Base-by-base conservation (phyloP, 1,284 basidiomycete species). In the Naganishia albida region DNA sequence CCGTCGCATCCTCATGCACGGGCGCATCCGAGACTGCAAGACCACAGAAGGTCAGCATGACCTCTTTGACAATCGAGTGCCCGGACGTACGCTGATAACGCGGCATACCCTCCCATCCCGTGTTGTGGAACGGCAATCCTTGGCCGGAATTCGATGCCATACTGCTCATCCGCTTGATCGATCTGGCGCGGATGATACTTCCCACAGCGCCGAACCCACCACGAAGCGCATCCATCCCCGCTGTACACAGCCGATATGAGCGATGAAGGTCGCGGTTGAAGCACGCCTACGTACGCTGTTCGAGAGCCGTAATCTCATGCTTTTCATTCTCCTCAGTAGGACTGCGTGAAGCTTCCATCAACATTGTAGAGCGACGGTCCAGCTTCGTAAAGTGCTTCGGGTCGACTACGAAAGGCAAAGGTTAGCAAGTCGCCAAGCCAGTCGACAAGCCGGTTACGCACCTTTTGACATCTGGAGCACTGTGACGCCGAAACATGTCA, bases 391-490 rank as follows among this genome's bases (percentile, higher is more conserved):
- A 83, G 64, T 87, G 80, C 30, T 80, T 82, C 3, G 91, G 91
- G 74, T 93, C 91, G 70, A 93, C 84, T 79, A 93, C 93, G 76
- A 89, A 92, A 83, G 3, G 34, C 34, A 94, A 87, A 79, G 93
- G 1, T 16, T 13, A 38, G 28, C 34, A 42, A 34, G 25, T 28
- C 2, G 38, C 20, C 20, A n/a, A n/a, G n/a, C n/a, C n/a, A n/a
- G n/a, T n/a, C n/a, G n/a, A n/a, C n/a, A n/a, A n/a, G n/a, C n/a
- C n/a, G n/a, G n/a, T n/a, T 25, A 73, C 66, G 77, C 74, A 69
- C 78, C 80, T 71, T 97, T 98, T 78, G 92, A 95, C 84, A 99
- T 88, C 79, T 99, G 95, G 10, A 99, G 86, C 68, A 99, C 87
- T 20, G 89, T 91, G 76, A 98, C 97, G 25, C 94, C 93, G 18